Conservation (phyloP, 768 basidiomycete genomes). For the Russula vinacea region DNA sequence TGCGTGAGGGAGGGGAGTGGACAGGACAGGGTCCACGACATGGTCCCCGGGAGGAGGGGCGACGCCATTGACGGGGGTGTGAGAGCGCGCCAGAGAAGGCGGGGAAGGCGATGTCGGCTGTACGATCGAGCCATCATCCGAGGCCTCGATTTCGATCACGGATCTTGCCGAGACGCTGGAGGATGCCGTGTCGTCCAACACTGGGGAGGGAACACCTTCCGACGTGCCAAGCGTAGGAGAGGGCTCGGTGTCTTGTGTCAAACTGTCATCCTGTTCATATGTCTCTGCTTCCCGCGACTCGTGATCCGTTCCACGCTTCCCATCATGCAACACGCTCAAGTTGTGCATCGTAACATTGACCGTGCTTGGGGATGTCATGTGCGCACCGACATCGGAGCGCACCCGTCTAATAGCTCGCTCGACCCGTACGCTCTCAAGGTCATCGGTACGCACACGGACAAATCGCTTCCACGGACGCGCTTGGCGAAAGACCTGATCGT, state of each 20-base stretch:
- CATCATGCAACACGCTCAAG: conserved; percentile 20
- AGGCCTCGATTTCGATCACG: conserved; percentile 24
- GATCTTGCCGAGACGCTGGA: conserved; percentile 26
- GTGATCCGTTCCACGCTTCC: conserved; percentile 20
- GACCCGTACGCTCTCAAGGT: conserved; percentile 80
- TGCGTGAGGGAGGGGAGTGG: conserved; percentile 40
- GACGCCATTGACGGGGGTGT: not conserved
- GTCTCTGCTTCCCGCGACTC: conserved; percentile 27
- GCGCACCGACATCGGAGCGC: conserved; percentile 77
- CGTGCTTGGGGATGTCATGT: conserved; percentile 43
- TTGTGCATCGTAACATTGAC: conserved; percentile 28
- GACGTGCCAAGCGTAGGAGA: conserved; percentile 26
- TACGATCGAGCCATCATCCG: conserved; percentile 19
- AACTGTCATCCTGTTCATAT: conserved; percentile 17
- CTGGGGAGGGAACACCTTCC: conserved; percentile 7
- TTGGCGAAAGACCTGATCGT: conserved; percentile 58
- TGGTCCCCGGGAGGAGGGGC: not conserved
- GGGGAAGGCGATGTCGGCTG: conserved; percentile 1
- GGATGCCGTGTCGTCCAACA: conserved; percentile 29
- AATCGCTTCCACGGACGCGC: conserved; percentile 80
- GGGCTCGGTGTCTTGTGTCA: conserved; percentile 14
- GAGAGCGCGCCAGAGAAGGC: not conserved
- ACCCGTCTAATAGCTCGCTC: conserved; percentile 88
- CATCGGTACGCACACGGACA: conserved; percentile 80
- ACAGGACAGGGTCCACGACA: conserved; percentile 27